Conservation (phyloP, 257 asterid species). For the Salvia miltiorrhiza region DNA sequence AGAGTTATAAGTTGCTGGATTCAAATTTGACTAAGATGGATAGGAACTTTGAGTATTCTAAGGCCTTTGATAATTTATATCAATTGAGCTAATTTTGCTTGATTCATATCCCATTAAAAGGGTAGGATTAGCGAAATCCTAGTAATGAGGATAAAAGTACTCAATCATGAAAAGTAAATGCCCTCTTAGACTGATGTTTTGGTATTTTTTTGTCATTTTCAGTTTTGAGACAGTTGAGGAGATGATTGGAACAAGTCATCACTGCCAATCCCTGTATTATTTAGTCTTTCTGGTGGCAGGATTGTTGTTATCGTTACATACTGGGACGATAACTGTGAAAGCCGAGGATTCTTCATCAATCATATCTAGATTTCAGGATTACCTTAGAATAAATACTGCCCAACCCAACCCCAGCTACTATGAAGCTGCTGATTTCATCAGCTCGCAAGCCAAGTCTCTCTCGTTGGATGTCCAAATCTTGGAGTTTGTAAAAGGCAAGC, state of each 20-base stretch:
- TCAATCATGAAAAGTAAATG: too few species aligned
- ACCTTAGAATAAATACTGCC: slow-evolving; percentile 79
- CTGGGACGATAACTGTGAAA: background rate
- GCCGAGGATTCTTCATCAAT: slow-evolving; percentile 34
- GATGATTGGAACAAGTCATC: slow-evolving; percentile 9
- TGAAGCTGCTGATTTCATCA: slow-evolving; percentile 63
- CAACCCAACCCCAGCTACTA: slow-evolving; percentile 79
- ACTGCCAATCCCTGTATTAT: background rate
- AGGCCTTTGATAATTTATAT: too few species aligned
- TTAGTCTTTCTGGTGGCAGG: slow-evolving; percentile 18
- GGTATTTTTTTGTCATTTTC: slow-evolving; percentile 1
- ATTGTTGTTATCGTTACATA: slow-evolving; percentile 18
- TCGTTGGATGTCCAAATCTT: slow-evolving; percentile 50
- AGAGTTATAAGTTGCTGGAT: slow-evolving; percentile 11
- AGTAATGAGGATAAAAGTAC: too few species aligned
- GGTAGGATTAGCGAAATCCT: too few species aligned
- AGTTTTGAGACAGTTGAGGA: slow-evolving; percentile 2
- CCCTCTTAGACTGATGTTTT: too few species aligned
- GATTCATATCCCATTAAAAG: too few species aligned
- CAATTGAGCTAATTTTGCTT: too few species aligned
- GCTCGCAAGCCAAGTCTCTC: slow-evolving; percentile 64
- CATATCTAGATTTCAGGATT: slow-evolving; percentile 78
- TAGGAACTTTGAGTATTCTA: too few species aligned
- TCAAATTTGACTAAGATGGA: too few species aligned
- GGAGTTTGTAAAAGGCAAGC: slow-evolving; percentile 69